These are phyloP conservation scores for Leccinum subrobustum DNA, from an alignment of 1,284 basidiomycete genomes.

Conservation along the genomic window DNA sequence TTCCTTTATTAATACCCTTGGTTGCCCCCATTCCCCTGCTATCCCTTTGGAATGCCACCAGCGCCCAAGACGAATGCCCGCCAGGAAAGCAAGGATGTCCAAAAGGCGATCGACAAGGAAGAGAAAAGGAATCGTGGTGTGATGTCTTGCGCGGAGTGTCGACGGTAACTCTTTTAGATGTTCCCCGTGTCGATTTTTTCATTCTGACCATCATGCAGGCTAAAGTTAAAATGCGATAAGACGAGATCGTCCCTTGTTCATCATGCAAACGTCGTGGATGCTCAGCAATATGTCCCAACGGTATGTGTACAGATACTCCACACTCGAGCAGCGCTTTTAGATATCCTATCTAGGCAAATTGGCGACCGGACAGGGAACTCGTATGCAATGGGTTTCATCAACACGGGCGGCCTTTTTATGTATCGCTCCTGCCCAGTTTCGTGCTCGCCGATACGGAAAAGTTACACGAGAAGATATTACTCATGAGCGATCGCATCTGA, in stretches of 20 bases:
- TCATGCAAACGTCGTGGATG: conserved; percentile 75
- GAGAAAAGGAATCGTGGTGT: conserved; percentile 67
- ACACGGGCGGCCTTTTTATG: not conserved
- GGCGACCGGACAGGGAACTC: conserved; percentile 71
- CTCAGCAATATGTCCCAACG: conserved; percentile 74
- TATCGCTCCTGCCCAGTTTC: conserved; percentile 43
- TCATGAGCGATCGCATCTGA: conserved; percentile 74
- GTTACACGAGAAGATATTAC: conserved; percentile 67
- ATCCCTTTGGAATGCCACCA: conserved; percentile 25
- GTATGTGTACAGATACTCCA: conserved; percentile 29
- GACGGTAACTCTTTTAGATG: conserved; percentile 43
- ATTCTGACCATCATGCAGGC: conserved; percentile 36
- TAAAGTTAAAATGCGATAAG: conserved; percentile 78
- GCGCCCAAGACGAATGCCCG: conserved; percentile 28
- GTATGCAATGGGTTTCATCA: conserved; percentile 34
- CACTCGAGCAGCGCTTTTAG: not conserved
- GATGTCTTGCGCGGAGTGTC: conserved; percentile 71
- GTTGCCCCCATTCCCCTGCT: not conserved
- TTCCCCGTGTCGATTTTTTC: not conserved
- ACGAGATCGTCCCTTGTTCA: conserved; percentile 59
- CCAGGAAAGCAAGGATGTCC: conserved; percentile 30
- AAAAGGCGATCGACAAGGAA: conserved; percentile 43
- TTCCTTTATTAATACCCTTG: not conserved
- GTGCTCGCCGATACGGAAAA: conserved; percentile 77
- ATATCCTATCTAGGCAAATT: conserved; percentile 41